A percentile compares a stretch with the other conserved stretches of the same genome.
Evolutionary conservation across 2,329 filamentous ascomycete genomes (phyloP).

Genomic region (Aureobasidium melanogenum): DNA sequence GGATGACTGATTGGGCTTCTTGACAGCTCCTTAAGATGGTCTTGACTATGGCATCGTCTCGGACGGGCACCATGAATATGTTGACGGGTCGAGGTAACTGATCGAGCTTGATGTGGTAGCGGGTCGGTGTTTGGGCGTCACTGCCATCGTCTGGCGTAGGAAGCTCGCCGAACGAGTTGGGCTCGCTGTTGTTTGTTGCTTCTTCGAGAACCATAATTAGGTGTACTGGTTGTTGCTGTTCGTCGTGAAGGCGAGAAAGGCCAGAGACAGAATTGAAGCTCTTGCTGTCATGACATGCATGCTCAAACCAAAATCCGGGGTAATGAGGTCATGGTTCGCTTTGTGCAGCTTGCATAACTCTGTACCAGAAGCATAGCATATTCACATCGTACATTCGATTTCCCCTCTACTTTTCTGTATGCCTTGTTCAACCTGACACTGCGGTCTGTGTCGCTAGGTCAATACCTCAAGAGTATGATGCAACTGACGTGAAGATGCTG

Average conservation of each 20-base stretch:
- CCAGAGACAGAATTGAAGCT: background rate
- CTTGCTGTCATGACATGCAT: background rate
- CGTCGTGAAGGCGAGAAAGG: background rate
- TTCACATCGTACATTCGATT: background rate
- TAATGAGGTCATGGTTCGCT: background rate
- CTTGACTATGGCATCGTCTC: slow-evolving; percentile 21
- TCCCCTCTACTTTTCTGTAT: background rate
- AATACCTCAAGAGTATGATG: background rate
- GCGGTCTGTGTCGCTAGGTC: background rate
- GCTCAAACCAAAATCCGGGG: background rate
- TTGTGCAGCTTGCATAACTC: background rate
- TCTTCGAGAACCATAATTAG: background rate
- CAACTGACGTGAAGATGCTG: background rate
- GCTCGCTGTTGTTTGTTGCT: background rate
- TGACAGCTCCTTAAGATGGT: slow-evolving; percentile 24
- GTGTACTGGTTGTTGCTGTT: background rate
- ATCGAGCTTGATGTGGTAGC: slow-evolving; percentile 28
- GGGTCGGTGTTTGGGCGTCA: background rate
- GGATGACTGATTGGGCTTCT: slow-evolving; percentile 24
- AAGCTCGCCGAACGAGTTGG: background rate
- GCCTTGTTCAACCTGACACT: background rate
- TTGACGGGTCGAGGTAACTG: slow-evolving; percentile 29
- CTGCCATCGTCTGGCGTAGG: background rate
- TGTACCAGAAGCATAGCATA: background rate
- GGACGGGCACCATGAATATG: slow-evolving; percentile 26